These are phyloP conservation scores for Penicillium paneum DNA, from an alignment of 2,329 filamentous ascomycete species.

Conservation along the genomic window DNA sequence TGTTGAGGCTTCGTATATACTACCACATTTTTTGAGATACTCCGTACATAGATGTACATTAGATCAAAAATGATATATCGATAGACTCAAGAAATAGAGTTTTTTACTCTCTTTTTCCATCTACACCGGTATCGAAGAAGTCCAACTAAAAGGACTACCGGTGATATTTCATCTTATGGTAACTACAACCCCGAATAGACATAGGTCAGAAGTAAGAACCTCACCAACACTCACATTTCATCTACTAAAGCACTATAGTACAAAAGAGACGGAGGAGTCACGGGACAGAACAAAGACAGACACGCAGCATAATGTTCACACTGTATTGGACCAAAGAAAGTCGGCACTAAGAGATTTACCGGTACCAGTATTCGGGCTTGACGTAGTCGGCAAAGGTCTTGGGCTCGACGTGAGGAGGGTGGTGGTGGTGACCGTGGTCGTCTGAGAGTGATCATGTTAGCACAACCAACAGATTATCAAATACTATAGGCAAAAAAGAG, in stretches of 20 bases:
- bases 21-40: background rate
- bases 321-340: conserved; percentile 14
- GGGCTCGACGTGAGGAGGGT: conserved; percentile 68
- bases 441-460: conserved; percentile 25
- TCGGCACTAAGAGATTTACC: conserved; percentile 35
- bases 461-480: background rate
- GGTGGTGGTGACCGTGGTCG: conserved; percentile 41
- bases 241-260: conserved; percentile 30
- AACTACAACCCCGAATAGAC: background rate
- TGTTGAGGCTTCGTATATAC: background rate
- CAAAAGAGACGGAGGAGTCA: conserved; percentile 24
- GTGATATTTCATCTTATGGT: too few relatives aligned
- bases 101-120: background rate
- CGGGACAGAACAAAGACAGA: conserved; percentile 23
- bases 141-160: background rate
- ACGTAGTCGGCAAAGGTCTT: conserved; percentile 97
- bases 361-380: conserved; percentile 88
- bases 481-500: conserved; percentile 6
- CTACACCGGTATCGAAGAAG: background rate
- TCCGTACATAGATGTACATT: background rate
- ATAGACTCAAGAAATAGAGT: background rate
- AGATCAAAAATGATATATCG: background rate
- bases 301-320: conserved; percentile 20
- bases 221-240: conserved; percentile 25
- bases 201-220: conserved; percentile 17